phyloP scores from a whole-genome alignment of 73 alveolate species.

The Uronychia binucleata region DNA sequence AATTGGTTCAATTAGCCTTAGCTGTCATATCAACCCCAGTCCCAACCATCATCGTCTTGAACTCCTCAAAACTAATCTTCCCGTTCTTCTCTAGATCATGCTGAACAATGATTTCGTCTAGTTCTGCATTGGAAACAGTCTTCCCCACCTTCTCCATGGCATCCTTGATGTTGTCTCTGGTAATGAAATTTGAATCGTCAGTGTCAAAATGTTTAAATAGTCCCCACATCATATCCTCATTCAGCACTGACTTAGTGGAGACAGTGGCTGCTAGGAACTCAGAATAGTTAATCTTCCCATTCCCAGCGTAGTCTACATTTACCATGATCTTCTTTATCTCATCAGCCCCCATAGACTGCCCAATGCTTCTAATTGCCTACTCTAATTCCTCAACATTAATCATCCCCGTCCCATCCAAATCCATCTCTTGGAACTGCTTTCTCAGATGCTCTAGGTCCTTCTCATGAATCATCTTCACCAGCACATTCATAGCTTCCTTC shows the following conservation, averaged over 20 bases:
- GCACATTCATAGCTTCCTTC: slow-evolving; percentile 72
- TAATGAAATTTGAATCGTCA: slow-evolving; percentile 74
- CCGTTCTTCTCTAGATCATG: slow-evolving; percentile 82
- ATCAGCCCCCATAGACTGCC: slow-evolving; percentile 18
- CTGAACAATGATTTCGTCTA: slow-evolving; percentile 61
- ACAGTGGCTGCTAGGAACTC: slow-evolving; percentile 72
- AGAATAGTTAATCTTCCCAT: slow-evolving; percentile 60
- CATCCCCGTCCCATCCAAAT: slow-evolving; percentile 89
- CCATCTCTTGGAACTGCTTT: slow-evolving; percentile 87
- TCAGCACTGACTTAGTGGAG: slow-evolving; percentile 30
- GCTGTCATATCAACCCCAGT: background rate
- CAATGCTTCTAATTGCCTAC: slow-evolving; percentile 61
- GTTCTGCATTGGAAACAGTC: slow-evolving; percentile 62
- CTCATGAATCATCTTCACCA: slow-evolving; percentile 67
- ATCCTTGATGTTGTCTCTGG: slow-evolving; percentile 64
- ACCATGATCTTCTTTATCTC: slow-evolving; percentile 48
- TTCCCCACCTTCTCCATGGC: slow-evolving; percentile 66
- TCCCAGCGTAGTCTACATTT: slow-evolving; percentile 57
- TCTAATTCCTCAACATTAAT: slow-evolving; percentile 86
- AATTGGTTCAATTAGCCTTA: background rate
- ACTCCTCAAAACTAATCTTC: slow-evolving; percentile 74
- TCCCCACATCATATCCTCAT: slow-evolving; percentile 80
- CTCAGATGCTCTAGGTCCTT: slow-evolving; percentile 80
- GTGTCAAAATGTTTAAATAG: slow-evolving; percentile 86
- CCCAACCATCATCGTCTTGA: slow-evolving; percentile 71